phyloP scores from a whole-genome alignment of 164 flowering plant genomes.

The Akebia trifoliata region DNA sequence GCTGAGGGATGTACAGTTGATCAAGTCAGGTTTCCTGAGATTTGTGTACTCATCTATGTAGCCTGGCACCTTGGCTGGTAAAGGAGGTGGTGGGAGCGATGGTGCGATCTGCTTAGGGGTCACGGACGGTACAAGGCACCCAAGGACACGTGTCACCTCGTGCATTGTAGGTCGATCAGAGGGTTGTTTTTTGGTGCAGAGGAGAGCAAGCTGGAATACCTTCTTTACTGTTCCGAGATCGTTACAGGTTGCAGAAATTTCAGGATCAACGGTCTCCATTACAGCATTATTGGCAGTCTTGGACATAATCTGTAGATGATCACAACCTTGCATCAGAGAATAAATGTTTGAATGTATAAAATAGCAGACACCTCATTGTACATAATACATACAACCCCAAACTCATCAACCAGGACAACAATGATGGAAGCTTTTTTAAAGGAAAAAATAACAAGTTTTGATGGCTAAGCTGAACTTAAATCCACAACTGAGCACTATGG shows the following conservation, averaged over 20 bases:
- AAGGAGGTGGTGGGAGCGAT: constrained; percentile 16
- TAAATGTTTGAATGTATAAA: neutral
- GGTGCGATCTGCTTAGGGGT: constrained; percentile 21
- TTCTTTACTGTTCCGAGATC: constrained; percentile 85
- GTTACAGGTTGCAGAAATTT: constrained; percentile 68
- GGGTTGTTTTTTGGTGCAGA: constrained; percentile 86
- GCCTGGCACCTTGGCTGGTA: constrained; percentile 34
- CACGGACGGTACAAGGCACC: constrained; percentile 38
- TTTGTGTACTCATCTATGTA: constrained; percentile 74
- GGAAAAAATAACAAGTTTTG: too few relatives aligned
- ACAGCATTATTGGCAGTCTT: constrained; percentile 87
- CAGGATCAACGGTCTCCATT: constrained; percentile 91
- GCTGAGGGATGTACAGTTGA: constrained; percentile 65
- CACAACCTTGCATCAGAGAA: neutral
- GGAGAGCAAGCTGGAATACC: constrained; percentile 83
- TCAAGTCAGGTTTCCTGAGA: constrained; percentile 62
- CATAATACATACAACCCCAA: too few relatives aligned
- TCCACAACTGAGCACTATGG: too few relatives aligned
- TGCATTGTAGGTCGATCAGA: constrained; percentile 92
- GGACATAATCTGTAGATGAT: constrained; percentile 48
- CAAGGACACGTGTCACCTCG: constrained; percentile 80
- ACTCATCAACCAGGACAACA: too few relatives aligned
- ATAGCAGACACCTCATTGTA: too few relatives aligned
- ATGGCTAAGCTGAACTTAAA: too few relatives aligned
- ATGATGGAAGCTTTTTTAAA: too few relatives aligned